Evolutionary conservation across 495 filamentous ascomycete genomes (phyloP).

Genomic region (Penicillium taxi): DNA sequence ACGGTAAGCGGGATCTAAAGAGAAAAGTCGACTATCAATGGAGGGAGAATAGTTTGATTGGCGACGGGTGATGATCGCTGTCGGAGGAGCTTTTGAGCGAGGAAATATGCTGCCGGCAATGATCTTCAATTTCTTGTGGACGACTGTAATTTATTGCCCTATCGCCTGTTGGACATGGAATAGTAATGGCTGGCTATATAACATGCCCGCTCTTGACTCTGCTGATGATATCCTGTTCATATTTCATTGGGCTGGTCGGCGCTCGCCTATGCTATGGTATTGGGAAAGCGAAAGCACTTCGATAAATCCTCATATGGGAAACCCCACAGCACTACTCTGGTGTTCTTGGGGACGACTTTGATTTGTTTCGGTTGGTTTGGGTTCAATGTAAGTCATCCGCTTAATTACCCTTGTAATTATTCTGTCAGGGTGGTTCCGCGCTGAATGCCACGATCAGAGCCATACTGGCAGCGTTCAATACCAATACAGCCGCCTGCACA

Average conservation of each 20-base stretch:
- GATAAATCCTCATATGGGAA: constrained; percentile 37
- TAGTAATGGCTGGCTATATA: constrained; percentile 49
- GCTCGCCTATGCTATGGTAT: constrained; percentile 48
- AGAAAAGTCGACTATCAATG: too few species aligned
- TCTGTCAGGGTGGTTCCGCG: constrained; percentile 43
- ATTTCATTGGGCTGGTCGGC: constrained; percentile 48
- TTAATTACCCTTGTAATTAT: not conserved
- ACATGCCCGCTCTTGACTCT: constrained; percentile 48
- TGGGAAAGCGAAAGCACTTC: constrained; percentile 45
- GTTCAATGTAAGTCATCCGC: constrained; percentile 42
- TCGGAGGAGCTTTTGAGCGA: constrained; percentile 48
- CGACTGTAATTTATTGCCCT: constrained; percentile 52
- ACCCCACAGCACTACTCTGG: constrained; percentile 48
- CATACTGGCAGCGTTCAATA: constrained; percentile 54
- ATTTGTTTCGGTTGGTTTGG: constrained; percentile 57
- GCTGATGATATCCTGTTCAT: constrained; percentile 52
- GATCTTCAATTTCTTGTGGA: constrained; percentile 52
- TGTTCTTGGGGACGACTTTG: constrained; percentile 50
- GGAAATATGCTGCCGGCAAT: constrained; percentile 48
- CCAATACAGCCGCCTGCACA: constrained; percentile 50
- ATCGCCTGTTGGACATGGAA: constrained; percentile 58
- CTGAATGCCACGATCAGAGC: constrained; percentile 50
- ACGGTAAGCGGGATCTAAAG: constrained; percentile 36
- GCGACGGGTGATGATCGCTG: constrained; percentile 40
- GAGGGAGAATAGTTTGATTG: not conserved